Conservation (phyloP, 306 rosid genomes). For the Astragalus membranaceus region DNA sequence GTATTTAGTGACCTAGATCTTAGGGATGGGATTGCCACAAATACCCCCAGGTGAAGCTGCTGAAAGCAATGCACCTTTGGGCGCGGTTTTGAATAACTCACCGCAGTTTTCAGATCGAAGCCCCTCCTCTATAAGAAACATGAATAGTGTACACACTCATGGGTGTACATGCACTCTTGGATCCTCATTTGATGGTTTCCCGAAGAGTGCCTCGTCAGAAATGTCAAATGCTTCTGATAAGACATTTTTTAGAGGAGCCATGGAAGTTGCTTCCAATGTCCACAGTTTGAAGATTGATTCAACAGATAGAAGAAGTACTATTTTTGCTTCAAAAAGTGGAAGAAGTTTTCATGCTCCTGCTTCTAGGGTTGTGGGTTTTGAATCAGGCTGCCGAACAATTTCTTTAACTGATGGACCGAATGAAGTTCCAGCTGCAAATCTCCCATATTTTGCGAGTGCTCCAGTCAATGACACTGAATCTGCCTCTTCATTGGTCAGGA, state of each 20-base stretch:
- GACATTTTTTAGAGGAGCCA: slow-evolving; percentile 40
- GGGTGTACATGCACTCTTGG: slow-evolving; percentile 31
- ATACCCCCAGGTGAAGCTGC: slow-evolving; percentile 47
- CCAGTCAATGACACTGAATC: slow-evolving; percentile 35
- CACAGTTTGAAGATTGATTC: slow-evolving; percentile 54
- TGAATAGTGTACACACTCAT: slow-evolving; percentile 31
- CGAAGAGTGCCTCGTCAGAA: slow-evolving; percentile 41
- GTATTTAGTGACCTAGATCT: neutral
- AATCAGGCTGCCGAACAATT: slow-evolving; percentile 46
- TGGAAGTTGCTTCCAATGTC: slow-evolving; percentile 59
- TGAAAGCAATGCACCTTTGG: slow-evolving; percentile 41
- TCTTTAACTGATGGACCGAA: slow-evolving; percentile 35
- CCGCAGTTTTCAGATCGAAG: slow-evolving; percentile 52
- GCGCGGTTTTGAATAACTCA: slow-evolving; percentile 46
- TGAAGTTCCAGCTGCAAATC: slow-evolving; percentile 26
- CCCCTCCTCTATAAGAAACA: slow-evolving; percentile 43
- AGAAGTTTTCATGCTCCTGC: slow-evolving; percentile 54
- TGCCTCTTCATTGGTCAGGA: slow-evolving; percentile 64
- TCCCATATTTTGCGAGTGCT: slow-evolving; percentile 23
- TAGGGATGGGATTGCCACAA: slow-evolving; percentile 87
- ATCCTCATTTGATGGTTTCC: slow-evolving; percentile 48
- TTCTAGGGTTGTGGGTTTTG: slow-evolving; percentile 89
- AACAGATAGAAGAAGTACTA: slow-evolving; percentile 31
- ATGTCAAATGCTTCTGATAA: slow-evolving; percentile 39
- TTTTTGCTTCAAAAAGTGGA: slow-evolving; percentile 37